Evolutionary conservation across 1,284 basidiomycete genomes (phyloP).

Genomic region (Naganishia sp.): DNA sequence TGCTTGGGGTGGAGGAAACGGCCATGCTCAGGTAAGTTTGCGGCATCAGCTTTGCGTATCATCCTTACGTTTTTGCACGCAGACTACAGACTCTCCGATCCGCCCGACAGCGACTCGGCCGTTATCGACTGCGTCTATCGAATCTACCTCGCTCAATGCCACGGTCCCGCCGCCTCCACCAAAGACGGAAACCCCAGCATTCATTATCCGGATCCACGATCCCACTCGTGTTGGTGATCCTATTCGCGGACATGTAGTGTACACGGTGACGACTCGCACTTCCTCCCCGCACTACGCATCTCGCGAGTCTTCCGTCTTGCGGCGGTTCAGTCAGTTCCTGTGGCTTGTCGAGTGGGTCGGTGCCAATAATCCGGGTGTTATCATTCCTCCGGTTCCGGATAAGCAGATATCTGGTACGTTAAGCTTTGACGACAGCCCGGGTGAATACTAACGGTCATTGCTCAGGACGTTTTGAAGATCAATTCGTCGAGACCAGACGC

Average conservation of each 20-base stretch:
- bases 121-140: conserved; percentile 29
- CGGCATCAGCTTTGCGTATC: neutral
- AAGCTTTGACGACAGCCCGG: neutral
- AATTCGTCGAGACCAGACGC: conserved; percentile 82
- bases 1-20: neutral
- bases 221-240: conserved; percentile 92
- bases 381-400: conserved; percentile 94
- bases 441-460: neutral
- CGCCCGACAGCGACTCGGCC: conserved; percentile 22
- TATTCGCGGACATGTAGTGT: conserved; percentile 87
- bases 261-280: conserved; percentile 89
- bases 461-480: conserved; percentile 73
- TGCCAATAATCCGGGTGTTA: conserved; percentile 91
- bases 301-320: conserved; percentile 80
- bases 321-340: conserved; percentile 94
- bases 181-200: conserved; percentile 37
- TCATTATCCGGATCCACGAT: conserved; percentile 83
- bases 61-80: no score
- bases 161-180: neutral
- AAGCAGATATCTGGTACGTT: conserved; percentile 76
- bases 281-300: conserved; percentile 70
- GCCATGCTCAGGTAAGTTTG: neutral
- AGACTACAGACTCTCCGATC: neutral
- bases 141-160: conserved; percentile 1
- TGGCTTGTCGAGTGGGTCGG: conserved; percentile 93